Percentiles rank a stretch among this genome's conserved stretches.
Conservation (phyloP, 164 flowering plant species). For the Akebia trifoliata region DNA sequence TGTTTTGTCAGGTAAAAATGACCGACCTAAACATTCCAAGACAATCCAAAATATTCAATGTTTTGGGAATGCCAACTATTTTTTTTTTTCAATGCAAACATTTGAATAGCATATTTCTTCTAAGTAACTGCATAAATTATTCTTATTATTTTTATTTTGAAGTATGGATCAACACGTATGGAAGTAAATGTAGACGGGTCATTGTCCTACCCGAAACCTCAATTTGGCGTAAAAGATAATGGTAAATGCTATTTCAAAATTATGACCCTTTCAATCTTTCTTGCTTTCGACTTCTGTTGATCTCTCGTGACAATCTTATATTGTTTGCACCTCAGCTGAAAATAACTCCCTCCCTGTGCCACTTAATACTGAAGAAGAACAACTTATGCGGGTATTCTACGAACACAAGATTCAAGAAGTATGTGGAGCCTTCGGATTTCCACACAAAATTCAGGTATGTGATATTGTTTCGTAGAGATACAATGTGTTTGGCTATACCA, state of each 20-base stretch:
- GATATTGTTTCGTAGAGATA: not conserved
- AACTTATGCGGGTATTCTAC: conserved; percentile 70
- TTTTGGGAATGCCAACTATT: no score
- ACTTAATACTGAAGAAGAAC: conserved; percentile 78
- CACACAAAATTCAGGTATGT: conserved; percentile 88
- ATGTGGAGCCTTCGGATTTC: conserved; percentile 85
- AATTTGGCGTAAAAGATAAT: conserved; percentile 36
- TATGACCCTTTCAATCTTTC: not conserved
- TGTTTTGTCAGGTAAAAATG: no score
- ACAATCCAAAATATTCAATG: no score
- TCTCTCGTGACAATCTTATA: not conserved
- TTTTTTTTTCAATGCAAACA: no score
- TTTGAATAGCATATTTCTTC: not conserved
- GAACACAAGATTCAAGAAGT: conserved; percentile 93
- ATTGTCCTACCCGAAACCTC: conserved; percentile 58
- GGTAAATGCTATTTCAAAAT: conserved; percentile 27
- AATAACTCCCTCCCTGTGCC: conserved; percentile 76
- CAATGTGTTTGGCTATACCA: conserved; percentile 3
- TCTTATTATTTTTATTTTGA: conserved; percentile 24
- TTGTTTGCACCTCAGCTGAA: conserved; percentile 37
- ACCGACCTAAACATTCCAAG: no score
- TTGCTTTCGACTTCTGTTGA: not conserved
- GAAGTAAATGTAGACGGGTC: conserved; percentile 84
- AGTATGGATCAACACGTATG: conserved; percentile 84
- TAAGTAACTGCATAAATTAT: not conserved